Conservation (phyloP, 2,329 filamentous ascomycete species). For the Escovopsis sp. region DNA sequence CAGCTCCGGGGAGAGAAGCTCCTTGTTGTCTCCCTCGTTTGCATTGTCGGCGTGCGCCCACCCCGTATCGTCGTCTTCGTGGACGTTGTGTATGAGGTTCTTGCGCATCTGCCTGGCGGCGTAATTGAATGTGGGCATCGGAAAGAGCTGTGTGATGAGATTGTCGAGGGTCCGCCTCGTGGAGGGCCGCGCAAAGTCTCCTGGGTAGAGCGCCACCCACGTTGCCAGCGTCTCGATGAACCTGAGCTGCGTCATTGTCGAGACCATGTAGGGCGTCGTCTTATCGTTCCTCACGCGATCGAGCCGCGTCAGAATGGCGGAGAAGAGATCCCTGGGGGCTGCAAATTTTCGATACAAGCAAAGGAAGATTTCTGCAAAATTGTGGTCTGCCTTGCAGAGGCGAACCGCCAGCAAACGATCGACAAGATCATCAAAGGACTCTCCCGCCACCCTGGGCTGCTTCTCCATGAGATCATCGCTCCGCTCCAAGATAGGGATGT, state of each 20-base stretch:
- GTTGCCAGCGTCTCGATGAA: slow-evolving; percentile 73
- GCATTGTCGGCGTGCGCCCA: slow-evolving; percentile 74
- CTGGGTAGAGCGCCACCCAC: slow-evolving; percentile 83
- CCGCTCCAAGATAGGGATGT: slow-evolving; percentile 51
- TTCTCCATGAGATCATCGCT: slow-evolving; percentile 44
- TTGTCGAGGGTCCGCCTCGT: slow-evolving; percentile 59
- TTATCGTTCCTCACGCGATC: slow-evolving; percentile 55
- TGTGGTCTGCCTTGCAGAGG: slow-evolving; percentile 73
- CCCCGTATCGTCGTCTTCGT: slow-evolving; percentile 79
- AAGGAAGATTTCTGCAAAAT: slow-evolving; percentile 78
- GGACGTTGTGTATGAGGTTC: slow-evolving; percentile 56
- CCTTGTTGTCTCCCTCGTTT: slow-evolving; percentile 19
- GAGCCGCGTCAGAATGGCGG: slow-evolving; percentile 62
- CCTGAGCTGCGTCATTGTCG: slow-evolving; percentile 67
- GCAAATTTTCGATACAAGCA: slow-evolving; percentile 92
- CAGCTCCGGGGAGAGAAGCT: slow-evolving; percentile 24
- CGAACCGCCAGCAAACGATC: slow-evolving; percentile 74
- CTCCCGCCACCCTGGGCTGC: slow-evolving; percentile 35
- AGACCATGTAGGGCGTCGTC: slow-evolving; percentile 54
- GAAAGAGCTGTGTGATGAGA: slow-evolving; percentile 62
- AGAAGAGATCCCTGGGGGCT: slow-evolving; percentile 62
- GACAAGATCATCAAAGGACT: slow-evolving; percentile 58
- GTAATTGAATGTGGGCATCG: slow-evolving; percentile 67
- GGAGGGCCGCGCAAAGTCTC: slow-evolving; percentile 71
- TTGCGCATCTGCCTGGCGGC: slow-evolving; percentile 73